Percentiles rank a stretch among this genome's conserved stretches.
Conservation (phyloP, 495 filamentous ascomycete species). For the Amorphotheca resinae region DNA sequence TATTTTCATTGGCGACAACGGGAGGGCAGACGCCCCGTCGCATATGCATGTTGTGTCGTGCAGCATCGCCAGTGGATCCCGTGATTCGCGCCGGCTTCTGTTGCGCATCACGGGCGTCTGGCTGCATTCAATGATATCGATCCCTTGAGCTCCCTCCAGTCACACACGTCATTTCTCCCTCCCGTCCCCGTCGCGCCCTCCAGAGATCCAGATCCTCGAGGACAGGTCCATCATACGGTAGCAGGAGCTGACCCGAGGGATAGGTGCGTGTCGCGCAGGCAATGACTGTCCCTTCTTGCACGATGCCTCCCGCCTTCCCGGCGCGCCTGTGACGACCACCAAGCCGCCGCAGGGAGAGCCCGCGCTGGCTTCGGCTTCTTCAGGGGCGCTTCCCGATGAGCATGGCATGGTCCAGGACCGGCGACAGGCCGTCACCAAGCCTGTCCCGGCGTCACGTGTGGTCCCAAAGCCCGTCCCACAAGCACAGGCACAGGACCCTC, state of each 20-base stretch:
- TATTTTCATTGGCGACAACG: constrained; percentile 17
- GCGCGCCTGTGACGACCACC: background rate
- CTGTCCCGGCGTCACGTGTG: constrained; percentile 32
- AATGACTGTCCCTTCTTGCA: constrained; percentile 20
- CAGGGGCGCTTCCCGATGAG: background rate
- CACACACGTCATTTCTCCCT: background rate
- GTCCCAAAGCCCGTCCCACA: constrained; percentile 54
- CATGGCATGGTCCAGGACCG: constrained; percentile 17
- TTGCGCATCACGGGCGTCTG: no score
- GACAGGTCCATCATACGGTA: constrained; percentile 6
- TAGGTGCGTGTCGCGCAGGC: constrained; percentile 19
- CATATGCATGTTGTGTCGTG: constrained; percentile 15
- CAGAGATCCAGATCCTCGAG: constrained; percentile 1
- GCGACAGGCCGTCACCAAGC: constrained; percentile 14
- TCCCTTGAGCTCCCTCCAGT: no score
- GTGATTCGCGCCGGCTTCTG: no score
- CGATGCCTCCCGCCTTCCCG: constrained; percentile 10
- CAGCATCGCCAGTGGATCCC: constrained; percentile 16
- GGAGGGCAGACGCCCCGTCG: background rate
- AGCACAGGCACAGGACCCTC: constrained; percentile 52
- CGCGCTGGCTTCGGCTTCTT: constrained; percentile 1
- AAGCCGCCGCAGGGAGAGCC: background rate
- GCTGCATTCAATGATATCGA: no score
- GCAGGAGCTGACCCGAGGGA: constrained; percentile 7
- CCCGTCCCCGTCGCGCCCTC: no score